Evolutionary conservation across 495 filamentous ascomycete genomes (phyloP).

Genomic region (Ramalina intermedia): DNA sequence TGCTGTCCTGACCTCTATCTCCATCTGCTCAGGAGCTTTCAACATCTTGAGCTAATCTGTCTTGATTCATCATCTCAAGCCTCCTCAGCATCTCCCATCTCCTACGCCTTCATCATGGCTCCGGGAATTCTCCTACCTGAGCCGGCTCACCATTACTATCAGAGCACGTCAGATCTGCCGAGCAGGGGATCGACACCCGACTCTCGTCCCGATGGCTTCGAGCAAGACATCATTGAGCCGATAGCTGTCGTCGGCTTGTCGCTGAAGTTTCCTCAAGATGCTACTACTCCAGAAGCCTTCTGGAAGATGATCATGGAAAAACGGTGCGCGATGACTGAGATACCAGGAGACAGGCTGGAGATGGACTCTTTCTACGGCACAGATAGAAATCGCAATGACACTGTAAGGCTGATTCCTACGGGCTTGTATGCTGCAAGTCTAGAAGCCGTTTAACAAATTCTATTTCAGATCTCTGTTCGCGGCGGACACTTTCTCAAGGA

Average conservation of each 20-base stretch:
- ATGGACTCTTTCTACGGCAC: constrained; percentile 15
- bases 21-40: no score
- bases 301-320: constrained; percentile 25
- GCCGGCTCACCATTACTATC: no score
- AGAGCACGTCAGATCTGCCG: no score
- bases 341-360: constrained; percentile 19
- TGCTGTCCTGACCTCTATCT: no score
- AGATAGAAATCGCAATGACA: constrained; percentile 5
- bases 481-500: constrained; percentile 3
- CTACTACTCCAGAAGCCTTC: constrained; percentile 20
- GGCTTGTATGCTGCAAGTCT: constrained; percentile 22
- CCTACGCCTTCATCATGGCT: no score
- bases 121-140: no score
- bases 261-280: constrained; percentile 27
- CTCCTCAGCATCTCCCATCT: no score
- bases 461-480: neutral
- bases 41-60: no score
- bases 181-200: no score
- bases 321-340: constrained; percentile 18
- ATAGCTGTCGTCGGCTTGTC: constrained; percentile 31
- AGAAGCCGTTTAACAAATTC: neutral
- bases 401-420: constrained; percentile 11
- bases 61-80: no score
- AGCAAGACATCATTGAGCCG: constrained; percentile 1
- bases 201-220: no score